phyloP scores from a whole-genome alignment of 768 basidiomycete species.

The Lactarius akahatsu region DNA sequence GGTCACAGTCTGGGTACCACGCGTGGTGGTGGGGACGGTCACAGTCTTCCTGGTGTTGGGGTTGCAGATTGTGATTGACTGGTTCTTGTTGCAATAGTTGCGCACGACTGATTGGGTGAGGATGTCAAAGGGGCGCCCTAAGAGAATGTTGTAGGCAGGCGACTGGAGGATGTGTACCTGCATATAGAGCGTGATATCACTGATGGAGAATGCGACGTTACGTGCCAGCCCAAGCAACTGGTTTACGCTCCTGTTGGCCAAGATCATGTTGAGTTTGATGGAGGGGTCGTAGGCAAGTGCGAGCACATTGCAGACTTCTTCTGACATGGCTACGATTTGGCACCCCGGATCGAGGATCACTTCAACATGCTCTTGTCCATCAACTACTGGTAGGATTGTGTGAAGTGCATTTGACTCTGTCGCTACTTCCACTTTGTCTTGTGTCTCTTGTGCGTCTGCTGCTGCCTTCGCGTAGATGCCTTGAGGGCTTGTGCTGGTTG shows the following conservation, averaged over 20 bases:
- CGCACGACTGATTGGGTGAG: background rate
- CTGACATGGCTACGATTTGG: conserved; percentile 32
- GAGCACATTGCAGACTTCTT: conserved; percentile 24
- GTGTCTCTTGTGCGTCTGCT: too few relatives aligned
- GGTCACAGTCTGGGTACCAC: too few relatives aligned
- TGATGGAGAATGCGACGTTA: background rate
- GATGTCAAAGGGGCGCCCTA: background rate
- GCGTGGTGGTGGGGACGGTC: background rate
- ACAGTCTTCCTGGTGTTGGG: background rate
- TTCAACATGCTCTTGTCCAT: conserved; percentile 16
- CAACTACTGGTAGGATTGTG: conserved; percentile 22
- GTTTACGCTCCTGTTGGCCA: background rate
- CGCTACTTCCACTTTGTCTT: too few relatives aligned
- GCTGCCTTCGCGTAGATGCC: too few relatives aligned
- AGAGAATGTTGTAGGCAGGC: background rate
- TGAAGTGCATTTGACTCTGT: too few relatives aligned
- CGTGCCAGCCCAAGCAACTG: background rate
- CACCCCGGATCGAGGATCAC: conserved; percentile 32
- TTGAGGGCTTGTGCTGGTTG: too few relatives aligned
- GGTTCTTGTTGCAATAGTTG: background rate
- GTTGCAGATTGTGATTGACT: background rate
- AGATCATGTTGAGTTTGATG: background rate
- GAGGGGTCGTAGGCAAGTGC: conserved; percentile 5
- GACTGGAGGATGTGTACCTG: background rate
- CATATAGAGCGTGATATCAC: background rate